Evolutionary conservation across 495 filamentous ascomycete genomes (phyloP).

Genomic region (Astrocystis sublimbata): DNA sequence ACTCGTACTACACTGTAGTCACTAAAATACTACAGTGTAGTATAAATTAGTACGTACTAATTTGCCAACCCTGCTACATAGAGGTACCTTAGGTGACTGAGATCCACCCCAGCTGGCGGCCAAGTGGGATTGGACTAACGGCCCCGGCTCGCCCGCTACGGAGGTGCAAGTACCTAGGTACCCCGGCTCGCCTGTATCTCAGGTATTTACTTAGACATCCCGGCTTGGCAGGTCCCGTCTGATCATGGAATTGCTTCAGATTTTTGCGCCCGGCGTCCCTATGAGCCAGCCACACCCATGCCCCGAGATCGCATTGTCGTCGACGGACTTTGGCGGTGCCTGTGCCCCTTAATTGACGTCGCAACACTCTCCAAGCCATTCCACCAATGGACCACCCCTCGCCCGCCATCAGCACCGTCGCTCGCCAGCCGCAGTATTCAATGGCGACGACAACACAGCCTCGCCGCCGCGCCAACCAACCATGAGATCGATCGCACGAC

Average conservation of each 20-base stretch:
- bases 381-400: slow-evolving; percentile 11
- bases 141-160: background rate
- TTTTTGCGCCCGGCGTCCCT: background rate
- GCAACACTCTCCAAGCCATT: slow-evolving; percentile 30
- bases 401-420: slow-evolving; percentile 17
- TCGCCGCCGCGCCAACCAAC: background rate
- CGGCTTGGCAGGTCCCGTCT: no score
- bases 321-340: slow-evolving; percentile 67
- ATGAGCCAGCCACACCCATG: slow-evolving; percentile 37
- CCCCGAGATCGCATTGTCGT: slow-evolving; percentile 48
- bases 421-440: slow-evolving; percentile 11
- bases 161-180: background rate
- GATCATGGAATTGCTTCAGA: background rate
- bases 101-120: background rate
- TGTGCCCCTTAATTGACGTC: slow-evolving; percentile 61
- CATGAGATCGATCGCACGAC: no score
- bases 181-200: background rate
- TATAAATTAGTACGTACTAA: no score
- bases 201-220: background rate
- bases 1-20: no score
- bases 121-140: background rate
- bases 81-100: no score
- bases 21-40: no score
- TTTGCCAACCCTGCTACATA: no score
- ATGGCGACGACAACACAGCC: slow-evolving; percentile 20